phyloP scores from a whole-genome alignment of 768 basidiomycete species.

The Tulasnella sp. region DNA sequence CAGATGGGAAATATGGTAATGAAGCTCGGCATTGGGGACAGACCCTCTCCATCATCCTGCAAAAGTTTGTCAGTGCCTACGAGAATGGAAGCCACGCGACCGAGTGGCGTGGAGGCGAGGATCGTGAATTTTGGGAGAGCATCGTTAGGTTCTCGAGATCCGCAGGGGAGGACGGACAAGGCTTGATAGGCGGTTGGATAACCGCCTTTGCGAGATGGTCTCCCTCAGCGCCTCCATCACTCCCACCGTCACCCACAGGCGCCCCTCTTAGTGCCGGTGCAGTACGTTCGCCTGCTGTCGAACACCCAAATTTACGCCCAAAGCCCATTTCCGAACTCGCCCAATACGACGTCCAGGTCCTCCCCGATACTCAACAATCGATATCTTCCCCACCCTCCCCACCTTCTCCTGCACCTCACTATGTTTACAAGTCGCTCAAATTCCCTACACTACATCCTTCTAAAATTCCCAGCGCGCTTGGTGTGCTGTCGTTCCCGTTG shows the following conservation, averaged over 20 bases:
- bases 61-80: background rate
- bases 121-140: background rate
- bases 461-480: background rate
- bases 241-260: background rate
- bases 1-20: background rate
- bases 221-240: background rate
- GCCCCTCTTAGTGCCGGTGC: too few relatives aligned
- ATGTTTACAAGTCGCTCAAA: background rate
- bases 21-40: background rate
- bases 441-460: background rate
- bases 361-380: background rate
- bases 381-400: background rate
- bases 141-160: background rate
- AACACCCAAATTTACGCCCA: too few relatives aligned
- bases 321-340: background rate
- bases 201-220: conserved; percentile 1
- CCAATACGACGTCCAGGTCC: background rate
- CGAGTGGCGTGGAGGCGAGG: background rate
- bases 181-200: background rate
- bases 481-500: background rate
- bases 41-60: background rate
- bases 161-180: background rate
- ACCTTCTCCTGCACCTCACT: background rate
- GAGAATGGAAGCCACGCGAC: background rate
- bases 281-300: too few relatives aligned